A percentile compares a stretch with the other conserved stretches of the same genome.
Evolutionary conservation across 805 yeast genomes (phyloP).

Genomic region (Nakazawaea holstii): DNA sequence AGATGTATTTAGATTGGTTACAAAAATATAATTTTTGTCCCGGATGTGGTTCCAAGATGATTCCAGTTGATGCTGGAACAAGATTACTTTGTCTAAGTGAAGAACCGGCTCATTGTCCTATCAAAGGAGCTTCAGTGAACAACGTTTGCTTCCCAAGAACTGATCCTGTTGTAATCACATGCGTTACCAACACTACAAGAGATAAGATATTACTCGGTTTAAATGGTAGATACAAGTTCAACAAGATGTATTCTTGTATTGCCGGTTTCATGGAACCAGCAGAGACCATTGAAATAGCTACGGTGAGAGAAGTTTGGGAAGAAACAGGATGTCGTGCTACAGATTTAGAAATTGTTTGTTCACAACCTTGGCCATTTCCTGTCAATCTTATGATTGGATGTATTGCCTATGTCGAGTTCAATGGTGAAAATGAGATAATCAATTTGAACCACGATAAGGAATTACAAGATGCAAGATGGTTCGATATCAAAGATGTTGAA

Average conservation of each 20-base stretch:
- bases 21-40: constrained; percentile 71
- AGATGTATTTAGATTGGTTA: constrained; percentile 84
- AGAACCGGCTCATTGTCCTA: constrained; percentile 31
- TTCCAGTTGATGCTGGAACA: constrained; percentile 66
- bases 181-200: constrained; percentile 58
- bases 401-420: constrained; percentile 67
- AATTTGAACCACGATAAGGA: constrained; percentile 82
- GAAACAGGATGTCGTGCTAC: constrained; percentile 78
- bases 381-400: constrained; percentile 93
- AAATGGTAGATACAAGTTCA: constrained; percentile 51
- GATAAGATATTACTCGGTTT: constrained; percentile 67
- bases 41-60: constrained; percentile 69
- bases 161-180: constrained; percentile 83
- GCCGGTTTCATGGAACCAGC: constrained; percentile 97
- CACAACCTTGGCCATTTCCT: constrained; percentile 99
- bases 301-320: constrained; percentile 88
- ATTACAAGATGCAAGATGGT: constrained; percentile 83
- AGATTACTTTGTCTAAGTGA: constrained; percentile 41
- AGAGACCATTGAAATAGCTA: constrained; percentile 86
- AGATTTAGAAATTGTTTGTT: constrained; percentile 53
- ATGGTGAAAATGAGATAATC: constrained; percentile 59
- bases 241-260: constrained; percentile 71
- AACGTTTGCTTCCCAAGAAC: constrained; percentile 90
- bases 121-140: constrained; percentile 43
- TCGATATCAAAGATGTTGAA: constrained; percentile 48